phyloP scores from a whole-genome alignment of 139 green algal species.

The Mesotaenium endlicherianum region DNA sequence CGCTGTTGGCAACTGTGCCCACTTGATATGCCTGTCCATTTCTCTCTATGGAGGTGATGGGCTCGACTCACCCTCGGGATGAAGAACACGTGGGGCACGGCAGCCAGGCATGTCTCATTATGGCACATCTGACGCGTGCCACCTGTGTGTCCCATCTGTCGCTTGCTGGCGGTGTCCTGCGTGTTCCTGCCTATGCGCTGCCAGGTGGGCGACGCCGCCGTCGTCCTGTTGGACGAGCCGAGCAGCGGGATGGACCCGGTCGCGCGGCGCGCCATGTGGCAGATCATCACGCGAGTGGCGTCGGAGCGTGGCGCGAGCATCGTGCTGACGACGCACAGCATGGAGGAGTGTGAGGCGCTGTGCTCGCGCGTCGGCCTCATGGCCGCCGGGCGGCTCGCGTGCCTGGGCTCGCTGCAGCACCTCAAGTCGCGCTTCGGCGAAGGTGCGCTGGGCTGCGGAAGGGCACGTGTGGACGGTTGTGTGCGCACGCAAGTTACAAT shows the following conservation, averaged over 20 bases:
- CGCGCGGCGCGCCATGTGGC: conserved; percentile 84
- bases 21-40: too few species aligned
- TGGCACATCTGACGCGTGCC: too few species aligned
- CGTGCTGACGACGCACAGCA: conserved; percentile 79
- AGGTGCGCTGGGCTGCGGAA: conserved; percentile 26
- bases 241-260: conserved; percentile 79
- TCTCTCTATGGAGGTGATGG: too few species aligned
- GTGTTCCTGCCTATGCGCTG: too few species aligned
- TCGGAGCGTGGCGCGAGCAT: conserved; percentile 57
- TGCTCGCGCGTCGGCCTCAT: conserved; percentile 84
- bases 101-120: too few species aligned
- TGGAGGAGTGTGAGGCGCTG: conserved; percentile 94
- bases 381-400: conserved; percentile 68
- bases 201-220: conserved; percentile 25
- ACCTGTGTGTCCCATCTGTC: too few species aligned
- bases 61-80: too few species aligned
- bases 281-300: conserved; percentile 68
- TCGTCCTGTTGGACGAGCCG: conserved; percentile 40
- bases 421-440: conserved; percentile 80
- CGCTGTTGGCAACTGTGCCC: too few species aligned
- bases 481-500: too few species aligned
- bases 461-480: too few species aligned
- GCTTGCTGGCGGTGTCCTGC: too few species aligned
- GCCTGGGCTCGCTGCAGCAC: conserved; percentile 79
- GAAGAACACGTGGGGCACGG: too few species aligned